Percentiles rank a stretch among this genome's conserved stretches.
Evolutionary conservation across 306 rosid genomes (phyloP).

Genomic region (Macrotyloma uniflorum): DNA sequence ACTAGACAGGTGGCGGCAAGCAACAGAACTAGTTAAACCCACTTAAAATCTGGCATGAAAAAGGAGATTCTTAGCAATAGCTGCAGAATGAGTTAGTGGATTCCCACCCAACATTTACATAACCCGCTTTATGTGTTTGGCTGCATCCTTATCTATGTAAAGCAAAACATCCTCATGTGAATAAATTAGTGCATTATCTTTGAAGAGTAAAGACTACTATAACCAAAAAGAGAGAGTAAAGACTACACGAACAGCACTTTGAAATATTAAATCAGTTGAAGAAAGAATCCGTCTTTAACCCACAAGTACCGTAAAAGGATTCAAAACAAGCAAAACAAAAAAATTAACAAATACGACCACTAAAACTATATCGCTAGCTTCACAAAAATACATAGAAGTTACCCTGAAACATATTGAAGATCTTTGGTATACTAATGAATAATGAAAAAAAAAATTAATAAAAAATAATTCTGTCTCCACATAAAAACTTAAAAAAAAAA

Average conservation of each 20-base stretch:
- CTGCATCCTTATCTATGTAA: conserved; percentile 25
- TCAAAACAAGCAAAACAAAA: background rate
- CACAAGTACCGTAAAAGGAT: background rate
- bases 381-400: background rate
- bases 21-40: conserved; percentile 25
- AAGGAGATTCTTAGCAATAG: conserved; percentile 34
- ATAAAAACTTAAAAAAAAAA: conserved; percentile 17
- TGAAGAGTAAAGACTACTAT: background rate
- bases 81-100: conserved; percentile 45
- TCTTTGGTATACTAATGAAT: conserved; percentile 5
- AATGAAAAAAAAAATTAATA: background rate
- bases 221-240: background rate
- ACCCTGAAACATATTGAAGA: background rate
- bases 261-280: conserved; percentile 20
- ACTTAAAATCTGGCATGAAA: conserved; percentile 30
- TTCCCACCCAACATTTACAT: conserved; percentile 37
- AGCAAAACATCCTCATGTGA: conserved; percentile 27
- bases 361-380: background rate
- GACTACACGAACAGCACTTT: conserved; percentile 2
- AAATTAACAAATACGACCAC: conserved; percentile 1
- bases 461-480: background rate
- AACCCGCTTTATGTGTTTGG: conserved; percentile 27
- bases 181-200: conserved; percentile 17
- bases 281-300: conserved; percentile 27
- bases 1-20: conserved; percentile 29